Evolutionary conservation across 2,329 filamentous ascomycete genomes (phyloP).

Genomic region (Ophiostoma himal-ulmi): DNA sequence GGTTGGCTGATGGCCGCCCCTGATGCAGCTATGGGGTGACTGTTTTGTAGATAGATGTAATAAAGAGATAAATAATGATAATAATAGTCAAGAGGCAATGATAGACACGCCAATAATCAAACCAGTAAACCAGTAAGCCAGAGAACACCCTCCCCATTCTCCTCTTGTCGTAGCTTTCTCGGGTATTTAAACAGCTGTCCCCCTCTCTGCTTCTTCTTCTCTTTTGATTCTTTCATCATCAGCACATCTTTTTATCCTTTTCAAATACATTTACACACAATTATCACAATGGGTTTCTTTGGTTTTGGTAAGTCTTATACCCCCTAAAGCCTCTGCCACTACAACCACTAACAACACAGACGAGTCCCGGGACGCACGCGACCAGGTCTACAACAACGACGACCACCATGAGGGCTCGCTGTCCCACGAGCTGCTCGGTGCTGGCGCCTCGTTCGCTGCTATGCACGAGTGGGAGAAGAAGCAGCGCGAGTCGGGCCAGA

Average conservation of each 20-base stretch:
- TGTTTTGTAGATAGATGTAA: neutral
- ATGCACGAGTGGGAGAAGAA: conserved; percentile 76
- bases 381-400: conserved; percentile 38
- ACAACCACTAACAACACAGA: conserved; percentile 30
- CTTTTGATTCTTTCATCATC: neutral
- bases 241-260: neutral
- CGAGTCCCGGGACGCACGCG: conserved; percentile 39
- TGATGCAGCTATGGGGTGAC: conserved; percentile 1
- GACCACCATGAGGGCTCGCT: conserved; percentile 54
- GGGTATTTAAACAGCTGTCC: conserved; percentile 23
- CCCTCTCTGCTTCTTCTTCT: conserved; percentile 2
- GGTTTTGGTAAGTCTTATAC: conserved; percentile 22
- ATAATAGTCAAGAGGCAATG: neutral
- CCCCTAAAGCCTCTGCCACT: neutral
- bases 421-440: conserved; percentile 68
- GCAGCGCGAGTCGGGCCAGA: conserved; percentile 65
- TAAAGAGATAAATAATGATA: neutral
- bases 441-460: conserved; percentile 70
- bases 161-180: neutral
- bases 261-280: conserved; percentile 6
- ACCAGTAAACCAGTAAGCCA: neutral
- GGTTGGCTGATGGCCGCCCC: neutral
- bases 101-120: neutral
- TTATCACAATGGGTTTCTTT: conserved; percentile 27
- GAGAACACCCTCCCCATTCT: neutral